Conservation (phyloP, 805 yeast species). For the Yarrowia osloensis region DNA sequence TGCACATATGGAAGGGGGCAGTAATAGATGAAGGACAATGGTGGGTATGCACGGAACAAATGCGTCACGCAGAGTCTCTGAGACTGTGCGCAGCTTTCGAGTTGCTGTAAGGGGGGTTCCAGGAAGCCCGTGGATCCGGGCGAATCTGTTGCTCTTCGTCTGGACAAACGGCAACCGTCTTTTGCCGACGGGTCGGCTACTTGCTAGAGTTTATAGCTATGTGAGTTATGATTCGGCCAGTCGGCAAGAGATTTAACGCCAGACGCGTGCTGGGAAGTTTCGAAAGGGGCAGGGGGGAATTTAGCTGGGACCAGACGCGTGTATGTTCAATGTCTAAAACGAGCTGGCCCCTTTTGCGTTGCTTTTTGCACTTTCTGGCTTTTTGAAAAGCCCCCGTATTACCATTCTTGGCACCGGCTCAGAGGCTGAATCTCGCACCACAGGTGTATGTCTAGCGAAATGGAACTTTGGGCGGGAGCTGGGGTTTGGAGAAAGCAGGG, state of each 20-base stretch:
- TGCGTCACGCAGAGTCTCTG: no score
- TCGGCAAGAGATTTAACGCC: conserved; percentile 15
- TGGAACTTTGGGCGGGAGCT: not conserved
- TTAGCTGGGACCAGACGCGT: conserved; percentile 11
- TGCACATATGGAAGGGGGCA: not conserved
- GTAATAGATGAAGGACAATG: not conserved
- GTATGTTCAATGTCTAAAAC: not conserved
- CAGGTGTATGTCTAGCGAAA: conserved; percentile 21
- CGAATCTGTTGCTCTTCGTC: no score
- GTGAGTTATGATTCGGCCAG: not conserved
- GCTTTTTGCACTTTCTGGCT: not conserved
- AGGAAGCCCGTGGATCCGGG: no score
- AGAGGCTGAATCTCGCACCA: conserved; percentile 20
- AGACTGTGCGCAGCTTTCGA: no score
- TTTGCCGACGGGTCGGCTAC: not conserved
- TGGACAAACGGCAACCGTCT: not conserved
- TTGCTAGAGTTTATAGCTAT: not conserved
- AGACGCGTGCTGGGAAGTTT: conserved; percentile 8
- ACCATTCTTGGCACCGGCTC: conserved; percentile 2
- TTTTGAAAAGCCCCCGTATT: not conserved
- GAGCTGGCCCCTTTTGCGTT: not conserved
- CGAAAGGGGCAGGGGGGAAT: conserved; percentile 6
- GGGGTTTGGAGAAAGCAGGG: not conserved
- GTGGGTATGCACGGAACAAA: no score
- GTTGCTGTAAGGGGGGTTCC: no score